These are phyloP conservation scores for Dryas alaskensis DNA, from an alignment of 306 rosid species.

Conservation along the genomic window DNA sequence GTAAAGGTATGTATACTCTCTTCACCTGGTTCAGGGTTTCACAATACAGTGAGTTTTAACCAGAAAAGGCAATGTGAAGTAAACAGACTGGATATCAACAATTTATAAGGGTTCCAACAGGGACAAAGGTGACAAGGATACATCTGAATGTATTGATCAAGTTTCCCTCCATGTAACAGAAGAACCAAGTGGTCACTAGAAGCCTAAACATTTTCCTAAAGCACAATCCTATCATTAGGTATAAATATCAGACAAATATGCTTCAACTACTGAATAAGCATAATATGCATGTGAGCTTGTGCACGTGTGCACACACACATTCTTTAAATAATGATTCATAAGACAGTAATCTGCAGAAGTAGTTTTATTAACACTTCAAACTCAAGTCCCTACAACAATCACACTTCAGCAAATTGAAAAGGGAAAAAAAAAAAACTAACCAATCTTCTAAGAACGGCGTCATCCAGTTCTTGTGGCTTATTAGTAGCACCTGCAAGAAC, in stretches of 20 bases:
- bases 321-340: neutral
- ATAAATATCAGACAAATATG: neutral
- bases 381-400: neutral
- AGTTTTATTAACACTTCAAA: neutral
- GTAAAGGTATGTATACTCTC: conserved; percentile 88
- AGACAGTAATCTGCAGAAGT: neutral
- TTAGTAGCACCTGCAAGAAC: conserved; percentile 80
- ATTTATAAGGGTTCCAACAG: conserved; percentile 14
- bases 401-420: neutral
- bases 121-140: neutral
- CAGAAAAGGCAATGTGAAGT: conserved; percentile 10
- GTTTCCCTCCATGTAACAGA: neutral
- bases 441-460: conserved; percentile 95
- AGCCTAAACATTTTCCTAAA: neutral
- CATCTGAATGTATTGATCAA: neutral
- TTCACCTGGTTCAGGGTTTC: conserved; percentile 62
- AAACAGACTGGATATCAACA: neutral
- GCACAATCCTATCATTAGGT: neutral
- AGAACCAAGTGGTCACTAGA: conserved; percentile 7
- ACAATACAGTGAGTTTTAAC: conserved; percentile 25
- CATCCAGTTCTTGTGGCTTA: conserved; percentile 98
- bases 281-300: neutral
- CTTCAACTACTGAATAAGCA: neutral
- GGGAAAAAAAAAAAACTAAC: conserved; percentile 34
- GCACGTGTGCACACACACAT: neutral